Evolutionary conservation across 2,329 filamentous ascomycete genomes (phyloP).

Genomic region (Didymosphaeria variabile): DNA sequence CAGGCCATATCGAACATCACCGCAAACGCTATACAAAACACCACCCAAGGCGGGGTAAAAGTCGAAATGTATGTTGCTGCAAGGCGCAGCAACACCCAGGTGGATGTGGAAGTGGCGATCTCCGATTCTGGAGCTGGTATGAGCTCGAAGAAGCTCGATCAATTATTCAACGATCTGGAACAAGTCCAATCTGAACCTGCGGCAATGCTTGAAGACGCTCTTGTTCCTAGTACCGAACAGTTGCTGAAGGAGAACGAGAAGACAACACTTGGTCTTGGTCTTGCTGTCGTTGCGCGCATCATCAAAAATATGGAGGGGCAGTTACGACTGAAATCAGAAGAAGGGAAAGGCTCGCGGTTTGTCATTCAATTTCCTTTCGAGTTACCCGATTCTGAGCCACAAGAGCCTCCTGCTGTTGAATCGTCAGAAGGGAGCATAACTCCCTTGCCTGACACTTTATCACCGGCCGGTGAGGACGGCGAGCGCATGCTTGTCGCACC

Average conservation of each 20-base stretch:
- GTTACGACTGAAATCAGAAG: slow-evolving; percentile 81
- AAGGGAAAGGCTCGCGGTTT: slow-evolving; percentile 83
- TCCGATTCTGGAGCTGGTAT: slow-evolving; percentile 78
- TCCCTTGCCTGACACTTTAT: slow-evolving; percentile 25
- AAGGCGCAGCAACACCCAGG: slow-evolving; percentile 54
- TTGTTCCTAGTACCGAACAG: slow-evolving; percentile 43
- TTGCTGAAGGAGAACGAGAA: slow-evolving; percentile 45
- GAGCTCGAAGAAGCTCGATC: slow-evolving; percentile 64
- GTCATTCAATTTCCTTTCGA: slow-evolving; percentile 81
- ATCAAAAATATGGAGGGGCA: slow-evolving; percentile 93
- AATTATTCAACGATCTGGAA: slow-evolving; percentile 68
- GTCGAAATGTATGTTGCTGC: slow-evolving; percentile 72
- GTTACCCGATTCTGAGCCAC: slow-evolving; percentile 58
- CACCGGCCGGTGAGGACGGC: slow-evolving; percentile 44
- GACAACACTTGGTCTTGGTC: slow-evolving; percentile 75
- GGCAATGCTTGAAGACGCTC: slow-evolving; percentile 40
- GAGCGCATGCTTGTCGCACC: slow-evolving; percentile 70
- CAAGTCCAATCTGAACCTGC: slow-evolving; percentile 64
- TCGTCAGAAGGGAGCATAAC: slow-evolving; percentile 34
- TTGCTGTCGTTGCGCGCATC: slow-evolving; percentile 88
- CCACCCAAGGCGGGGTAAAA: slow-evolving; percentile 70
- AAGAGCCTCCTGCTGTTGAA: slow-evolving; percentile 4
- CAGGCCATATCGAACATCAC: slow-evolving; percentile 85
- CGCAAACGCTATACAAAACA: slow-evolving; percentile 86
- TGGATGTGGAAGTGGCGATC: slow-evolving; percentile 76